phyloP scores from a whole-genome alignment of 2,329 filamentous ascomycete species.

The Lasiodiplodia sp. region DNA sequence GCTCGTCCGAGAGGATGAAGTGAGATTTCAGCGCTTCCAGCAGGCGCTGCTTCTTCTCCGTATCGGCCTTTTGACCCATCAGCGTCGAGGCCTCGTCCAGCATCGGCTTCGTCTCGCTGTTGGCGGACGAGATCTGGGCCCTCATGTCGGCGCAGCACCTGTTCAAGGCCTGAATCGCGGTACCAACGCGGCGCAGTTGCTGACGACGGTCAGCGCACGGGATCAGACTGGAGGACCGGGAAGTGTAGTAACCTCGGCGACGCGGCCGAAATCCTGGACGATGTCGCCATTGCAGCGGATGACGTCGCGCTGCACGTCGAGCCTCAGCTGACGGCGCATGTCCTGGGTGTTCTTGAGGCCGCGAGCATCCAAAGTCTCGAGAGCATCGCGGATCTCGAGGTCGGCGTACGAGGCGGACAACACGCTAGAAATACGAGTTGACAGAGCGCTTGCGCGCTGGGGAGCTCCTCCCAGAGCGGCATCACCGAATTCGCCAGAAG shows the following conservation, averaged over 20 bases:
- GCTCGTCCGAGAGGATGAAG: conserved; percentile 84
- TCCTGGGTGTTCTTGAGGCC: conserved; percentile 77
- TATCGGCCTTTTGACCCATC: conserved; percentile 73
- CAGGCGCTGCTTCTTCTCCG: conserved; percentile 81
- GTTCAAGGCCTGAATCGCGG: conserved; percentile 79
- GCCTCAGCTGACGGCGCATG: conserved; percentile 77
- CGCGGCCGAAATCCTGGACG: conserved; percentile 84
- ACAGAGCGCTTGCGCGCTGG: conserved; percentile 67
- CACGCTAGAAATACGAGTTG: conserved; percentile 82
- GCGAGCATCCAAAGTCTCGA: conserved; percentile 78
- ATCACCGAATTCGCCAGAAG: conserved; percentile 27
- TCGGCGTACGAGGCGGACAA: conserved; percentile 93
- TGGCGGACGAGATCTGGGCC: conserved; percentile 76
- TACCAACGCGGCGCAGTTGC: conserved; percentile 87
- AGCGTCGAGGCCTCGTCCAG: conserved; percentile 79
- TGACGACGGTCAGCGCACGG: conserved; percentile 50
- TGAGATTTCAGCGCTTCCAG: conserved; percentile 79
- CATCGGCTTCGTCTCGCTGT: conserved; percentile 75
- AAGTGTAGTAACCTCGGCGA: conserved; percentile 73
- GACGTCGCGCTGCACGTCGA: conserved; percentile 89
- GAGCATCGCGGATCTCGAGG: conserved; percentile 84
- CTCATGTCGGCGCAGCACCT: conserved; percentile 82
- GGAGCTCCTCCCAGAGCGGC: conserved; percentile 14
- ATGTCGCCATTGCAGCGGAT: conserved; percentile 92
- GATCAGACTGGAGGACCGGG: no score